Evolutionary conservation across 192 early-diverging fungal species (phyloP), one percentile per base, ranked within the genome.

Genomic region (Anaeromyces robustus): DNA sequence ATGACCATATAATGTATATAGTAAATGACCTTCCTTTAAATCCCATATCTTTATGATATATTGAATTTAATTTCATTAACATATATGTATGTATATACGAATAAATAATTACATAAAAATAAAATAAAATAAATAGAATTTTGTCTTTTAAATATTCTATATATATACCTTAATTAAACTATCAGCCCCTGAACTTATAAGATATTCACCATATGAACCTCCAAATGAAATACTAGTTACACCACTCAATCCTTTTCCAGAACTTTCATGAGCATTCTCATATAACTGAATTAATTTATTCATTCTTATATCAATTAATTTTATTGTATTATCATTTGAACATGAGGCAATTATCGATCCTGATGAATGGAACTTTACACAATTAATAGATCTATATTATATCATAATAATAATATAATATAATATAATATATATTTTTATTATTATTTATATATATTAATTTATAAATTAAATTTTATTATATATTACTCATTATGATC

Each of bases 1-100:
- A 82, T 91, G 90, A 7, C 90, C 90, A 81, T 91, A 87, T 19
- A 91, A 83, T 29, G 90, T 90, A 81, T 91, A 91, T 77, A 90
- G 90, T 41, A 91, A 80, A 81, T 89, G 89, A 0, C 90, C 90
- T 83, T 91, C 90, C 77, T 88, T 88, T 29, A 91, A 43, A 83
- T 91, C 90, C 89, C 89, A 91, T 78, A 91, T 86, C 86, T 89
- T 37, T 41, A 59, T 29, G 12, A 7, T 34, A 34, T 12, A 34
- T 34, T 7, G 3, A 34, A 34, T 34, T 34, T n/a, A n/a, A n/a
- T n/a, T n/a, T n/a, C n/a, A n/a, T n/a, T n/a, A n/a, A n/a, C n/a
- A n/a, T n/a, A n/a, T n/a, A n/a, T n/a, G n/a, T n/a, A n/a, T n/a
- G n/a, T n/a, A 34, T 34, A 34, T 34, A 34, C 12, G 32, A 34